These are phyloP conservation scores for Penicillium simplicissimum DNA, from an alignment of 495 filamentous ascomycete species.

Conservation along the genomic window DNA sequence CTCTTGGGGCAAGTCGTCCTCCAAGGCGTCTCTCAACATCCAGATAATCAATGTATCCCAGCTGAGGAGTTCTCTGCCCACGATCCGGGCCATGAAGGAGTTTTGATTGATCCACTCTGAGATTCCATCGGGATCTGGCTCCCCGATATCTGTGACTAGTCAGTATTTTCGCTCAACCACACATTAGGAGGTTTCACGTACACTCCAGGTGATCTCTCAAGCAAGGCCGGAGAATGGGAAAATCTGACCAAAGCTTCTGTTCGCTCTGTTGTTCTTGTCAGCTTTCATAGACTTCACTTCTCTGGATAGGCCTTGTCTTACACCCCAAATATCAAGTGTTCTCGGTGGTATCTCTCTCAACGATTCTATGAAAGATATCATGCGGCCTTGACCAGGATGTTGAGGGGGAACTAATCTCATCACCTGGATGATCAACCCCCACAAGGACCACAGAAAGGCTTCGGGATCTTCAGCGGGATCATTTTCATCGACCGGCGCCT, in stretches of 20 bases:
- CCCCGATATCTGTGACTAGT: not conserved
- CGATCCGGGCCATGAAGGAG: constrained; percentile 9
- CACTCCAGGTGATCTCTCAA: constrained; percentile 8
- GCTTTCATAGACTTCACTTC: not conserved
- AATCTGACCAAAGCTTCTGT: constrained; percentile 3
- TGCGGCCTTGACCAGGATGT: constrained; percentile 1
- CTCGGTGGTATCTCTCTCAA: not conserved
- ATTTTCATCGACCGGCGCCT: not conserved
- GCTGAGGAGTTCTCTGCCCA: constrained; percentile 1
- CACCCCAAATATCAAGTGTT: constrained; percentile 2
- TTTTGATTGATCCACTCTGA: constrained; percentile 17
- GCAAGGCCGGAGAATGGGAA: constrained; percentile 1
- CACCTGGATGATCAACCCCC: constrained; percentile 1
- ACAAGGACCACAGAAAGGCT: constrained; percentile 4
- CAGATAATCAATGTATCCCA: constrained; percentile 11
- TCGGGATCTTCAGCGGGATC: not conserved
- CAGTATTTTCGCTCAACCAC: not conserved
- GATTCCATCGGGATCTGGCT: constrained; percentile 5
- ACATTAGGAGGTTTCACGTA: not conserved
- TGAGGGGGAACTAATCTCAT: constrained; percentile 4
- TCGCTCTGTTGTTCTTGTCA: not conserved
- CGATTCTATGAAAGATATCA: constrained; percentile 3
- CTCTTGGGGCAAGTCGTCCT: constrained; percentile 2
- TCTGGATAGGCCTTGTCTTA: not conserved
- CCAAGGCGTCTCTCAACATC: constrained; percentile 8